phyloP scores from a whole-genome alignment of 768 basidiomycete genomes.

The Russula sp. region DNA sequence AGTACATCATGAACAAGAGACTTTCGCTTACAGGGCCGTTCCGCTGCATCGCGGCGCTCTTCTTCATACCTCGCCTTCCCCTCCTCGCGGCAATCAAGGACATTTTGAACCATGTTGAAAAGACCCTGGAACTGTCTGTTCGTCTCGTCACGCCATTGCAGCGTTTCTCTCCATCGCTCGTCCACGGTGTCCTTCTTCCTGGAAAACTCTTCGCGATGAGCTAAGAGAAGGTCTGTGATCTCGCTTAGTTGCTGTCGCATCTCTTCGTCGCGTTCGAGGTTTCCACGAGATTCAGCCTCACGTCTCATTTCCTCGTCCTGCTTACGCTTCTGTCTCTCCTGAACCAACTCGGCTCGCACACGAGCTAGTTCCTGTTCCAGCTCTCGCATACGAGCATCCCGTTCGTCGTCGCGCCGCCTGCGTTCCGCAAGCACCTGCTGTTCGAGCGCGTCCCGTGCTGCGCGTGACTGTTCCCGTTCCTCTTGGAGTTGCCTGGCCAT shows the following conservation, averaged over 20 bases:
- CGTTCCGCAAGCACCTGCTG: constrained; percentile 15
- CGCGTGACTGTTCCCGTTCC: constrained; percentile 21
- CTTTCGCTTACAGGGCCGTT: constrained; percentile 44
- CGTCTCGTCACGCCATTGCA: constrained; percentile 48
- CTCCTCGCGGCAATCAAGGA: constrained; percentile 48
- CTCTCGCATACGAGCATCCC: constrained; percentile 46
- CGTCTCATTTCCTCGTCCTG: constrained; percentile 56
- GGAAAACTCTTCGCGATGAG: constrained; percentile 52
- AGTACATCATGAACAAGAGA: neutral
- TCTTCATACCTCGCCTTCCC: constrained; percentile 48
- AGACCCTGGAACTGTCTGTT: constrained; percentile 50
- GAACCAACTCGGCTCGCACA: constrained; percentile 52
- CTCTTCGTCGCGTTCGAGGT: constrained; percentile 51
- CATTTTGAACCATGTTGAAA: constrained; percentile 51
- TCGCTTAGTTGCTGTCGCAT: constrained; percentile 57
- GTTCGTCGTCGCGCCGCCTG: constrained; percentile 36
- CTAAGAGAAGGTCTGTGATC: constrained; percentile 65
- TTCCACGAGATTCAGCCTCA: constrained; percentile 52
- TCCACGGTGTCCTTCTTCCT: constrained; percentile 56
- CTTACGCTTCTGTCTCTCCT: constrained; percentile 49
- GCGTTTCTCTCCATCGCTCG: constrained; percentile 56
- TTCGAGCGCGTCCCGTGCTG: constrained; percentile 17
- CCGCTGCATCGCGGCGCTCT: constrained; percentile 42
- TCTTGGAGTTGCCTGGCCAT: constrained; percentile 10
- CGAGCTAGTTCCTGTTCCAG: constrained; percentile 58